phyloP scores from a whole-genome alignment of 495 filamentous ascomycete genomes.

The Parachaetomium inaequale region DNA sequence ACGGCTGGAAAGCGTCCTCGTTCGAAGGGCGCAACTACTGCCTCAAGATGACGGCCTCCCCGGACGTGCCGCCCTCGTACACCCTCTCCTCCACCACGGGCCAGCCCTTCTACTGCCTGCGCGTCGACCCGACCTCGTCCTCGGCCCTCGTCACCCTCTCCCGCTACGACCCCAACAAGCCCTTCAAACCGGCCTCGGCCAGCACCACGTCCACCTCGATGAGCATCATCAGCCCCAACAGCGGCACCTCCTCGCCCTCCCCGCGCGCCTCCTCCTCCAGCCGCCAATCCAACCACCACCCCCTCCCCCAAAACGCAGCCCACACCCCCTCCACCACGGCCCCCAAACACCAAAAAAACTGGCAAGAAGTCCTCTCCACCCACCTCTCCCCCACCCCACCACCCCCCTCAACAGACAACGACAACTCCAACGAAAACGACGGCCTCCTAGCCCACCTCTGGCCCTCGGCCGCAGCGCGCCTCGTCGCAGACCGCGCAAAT shows the following conservation, averaged over 20 bases:
- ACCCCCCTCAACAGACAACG: constrained; percentile 40
- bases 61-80: constrained; percentile 47
- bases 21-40: constrained; percentile 51
- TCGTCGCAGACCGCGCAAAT: constrained; percentile 64
- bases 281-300: constrained; percentile 17
- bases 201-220: constrained; percentile 7
- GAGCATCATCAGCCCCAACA: not conserved
- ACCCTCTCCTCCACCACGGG: constrained; percentile 46
- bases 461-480: constrained; percentile 63
- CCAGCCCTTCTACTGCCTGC: constrained; percentile 52
- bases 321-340: constrained; percentile 16
- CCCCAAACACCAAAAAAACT: constrained; percentile 29
- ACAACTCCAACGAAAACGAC: constrained; percentile 40
- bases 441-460: constrained; percentile 72
- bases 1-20: constrained; percentile 51
- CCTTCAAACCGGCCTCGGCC: constrained; percentile 35
- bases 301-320: not conserved
- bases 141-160: constrained; percentile 51
- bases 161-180: constrained; percentile 52
- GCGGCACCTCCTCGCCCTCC: constrained; percentile 37
- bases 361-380: constrained; percentile 56
- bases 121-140: constrained; percentile 52
- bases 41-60: constrained; percentile 46
- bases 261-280: constrained; percentile 31
- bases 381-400: constrained; percentile 54